These are phyloP conservation scores for Juncus effusus DNA, from an alignment of 176 grass and related monocot species.

Conservation along the genomic window DNA sequence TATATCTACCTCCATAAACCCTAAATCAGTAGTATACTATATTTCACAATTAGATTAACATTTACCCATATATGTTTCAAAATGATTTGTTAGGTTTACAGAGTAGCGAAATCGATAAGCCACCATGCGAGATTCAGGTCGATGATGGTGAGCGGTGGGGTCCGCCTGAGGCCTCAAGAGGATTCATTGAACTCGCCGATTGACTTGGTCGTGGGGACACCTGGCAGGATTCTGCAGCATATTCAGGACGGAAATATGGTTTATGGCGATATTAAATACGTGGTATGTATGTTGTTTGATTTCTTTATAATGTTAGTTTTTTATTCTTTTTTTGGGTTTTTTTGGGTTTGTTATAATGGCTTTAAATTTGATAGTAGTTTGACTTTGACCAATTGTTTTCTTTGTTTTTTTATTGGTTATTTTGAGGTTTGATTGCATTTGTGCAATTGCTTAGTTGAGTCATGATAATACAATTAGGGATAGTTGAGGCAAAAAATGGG, in stretches of 20 bases:
- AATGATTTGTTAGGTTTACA: constrained; percentile 61
- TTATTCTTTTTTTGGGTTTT: not conserved
- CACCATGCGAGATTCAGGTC: constrained; percentile 92
- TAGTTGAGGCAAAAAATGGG: too few species aligned
- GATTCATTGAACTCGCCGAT: constrained; percentile 82
- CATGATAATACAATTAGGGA: too few species aligned
- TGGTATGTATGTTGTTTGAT: constrained; percentile 47
- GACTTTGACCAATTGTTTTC: too few species aligned
- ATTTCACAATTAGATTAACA: too few species aligned
- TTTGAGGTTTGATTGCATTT: too few species aligned
- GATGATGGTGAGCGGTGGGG: constrained; percentile 86
- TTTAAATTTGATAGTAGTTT: too few species aligned
- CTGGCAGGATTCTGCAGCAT: constrained; percentile 91
- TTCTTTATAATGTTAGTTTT: not conserved
- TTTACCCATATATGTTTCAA: not conserved
- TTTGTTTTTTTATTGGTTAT: too few species aligned
- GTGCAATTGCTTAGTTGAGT: too few species aligned
- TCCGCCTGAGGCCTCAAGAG: constrained; percentile 77
- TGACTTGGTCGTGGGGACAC: constrained; percentile 94
- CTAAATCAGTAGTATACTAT: too few species aligned
- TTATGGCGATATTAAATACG: constrained; percentile 93
- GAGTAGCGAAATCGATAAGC: constrained; percentile 83
- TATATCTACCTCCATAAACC: too few species aligned
- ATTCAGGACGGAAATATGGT: constrained; percentile 92
- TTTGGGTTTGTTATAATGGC: constrained; percentile 76